Evolutionary conservation across 1,139 yeast genomes (phyloP).

Genomic region (Nematodospora anomalae): DNA sequence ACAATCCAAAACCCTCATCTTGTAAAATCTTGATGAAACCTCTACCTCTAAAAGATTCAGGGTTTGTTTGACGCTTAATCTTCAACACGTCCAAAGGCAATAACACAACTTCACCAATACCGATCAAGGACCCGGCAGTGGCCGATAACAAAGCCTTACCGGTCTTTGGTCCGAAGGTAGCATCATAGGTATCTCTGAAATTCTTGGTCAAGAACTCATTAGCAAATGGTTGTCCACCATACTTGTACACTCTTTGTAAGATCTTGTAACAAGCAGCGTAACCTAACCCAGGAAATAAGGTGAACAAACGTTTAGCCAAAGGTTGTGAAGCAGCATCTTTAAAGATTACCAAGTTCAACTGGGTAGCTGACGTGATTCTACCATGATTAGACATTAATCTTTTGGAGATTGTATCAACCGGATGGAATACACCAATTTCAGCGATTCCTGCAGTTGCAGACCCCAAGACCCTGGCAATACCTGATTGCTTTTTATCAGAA

Average conservation of each 20-base stretch:
- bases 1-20: constrained; percentile 92
- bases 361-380: constrained; percentile 57
- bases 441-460: constrained; percentile 97
- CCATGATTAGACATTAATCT: constrained; percentile 96
- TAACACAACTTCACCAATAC: constrained; percentile 95
- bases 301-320: constrained; percentile 66
- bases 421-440: constrained; percentile 96
- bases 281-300: constrained; percentile 96
- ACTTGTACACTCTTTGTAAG: constrained; percentile 95
- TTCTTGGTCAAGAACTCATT: constrained; percentile 84
- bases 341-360: constrained; percentile 84
- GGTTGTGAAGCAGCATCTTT: constrained; percentile 76
- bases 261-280: constrained; percentile 98
- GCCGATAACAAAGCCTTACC: constrained; percentile 97
- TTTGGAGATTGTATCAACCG: constrained; percentile 97
- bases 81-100: constrained; percentile 94
- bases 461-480: constrained; percentile 86
- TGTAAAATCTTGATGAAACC: constrained; percentile 81
- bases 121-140: constrained; percentile 94
- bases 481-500: constrained; percentile 83
- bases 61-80: constrained; percentile 98
- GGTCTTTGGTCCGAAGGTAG: constrained; percentile 83
- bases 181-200: constrained; percentile 70
- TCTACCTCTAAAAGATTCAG: constrained; percentile 96
- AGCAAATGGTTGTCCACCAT: constrained; percentile 99